Base-by-base conservation (phyloP, 2,329 filamentous ascomycete genomes). In the Fusarium albidum region DNA sequence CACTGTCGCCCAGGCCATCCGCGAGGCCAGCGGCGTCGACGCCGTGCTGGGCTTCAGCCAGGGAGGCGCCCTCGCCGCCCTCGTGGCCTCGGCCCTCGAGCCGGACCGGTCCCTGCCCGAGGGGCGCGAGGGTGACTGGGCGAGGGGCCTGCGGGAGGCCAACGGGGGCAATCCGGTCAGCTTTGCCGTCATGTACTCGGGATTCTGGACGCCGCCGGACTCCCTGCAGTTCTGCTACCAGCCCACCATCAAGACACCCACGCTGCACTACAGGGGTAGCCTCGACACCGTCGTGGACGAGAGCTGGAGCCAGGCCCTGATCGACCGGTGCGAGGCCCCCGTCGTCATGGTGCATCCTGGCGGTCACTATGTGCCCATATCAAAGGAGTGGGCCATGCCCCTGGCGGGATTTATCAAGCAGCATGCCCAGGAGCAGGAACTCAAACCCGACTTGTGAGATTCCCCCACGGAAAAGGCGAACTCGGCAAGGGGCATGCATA, bases 261-360 rank as follows among this genome's bases (percentile, higher is more conserved):
- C 90, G 57, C 71, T 96, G 73, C 92, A 96, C 75, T 89, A 92
- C 63, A 72, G 96, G 21, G 94, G 94, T 1, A 88, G 86, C 47
- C 77, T 96, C 63, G 94, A 97, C 76, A 91, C 89, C 3, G 91
- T 97, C 1, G 93, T 98, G 1, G 90, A 92, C 27, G 93, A 97
- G 77, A 73, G 74, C 46, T 79, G 91, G 67, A 91, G 85, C 70
- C 77, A 83, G 65, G 82, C 78, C 17, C 74, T 97, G 52, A 80
- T 90, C 3, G 86, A 92, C 18, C 79, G 77, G 52, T 92, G 83
- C 71, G 81, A 71, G 58, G 79, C 79, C 60, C 77, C 80, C 0
- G 38, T 79, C 68, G 78, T 84, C 59, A 69, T 85, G 64, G 82
- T 89, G 65, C 92, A 96, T 73, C 93, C 94, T 2, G 94, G 94